These are phyloP conservation scores for Chrysosphaeria jannelii DNA, from an alignment of 2,329 filamentous ascomycete species.

Conservation along the genomic window DNA sequence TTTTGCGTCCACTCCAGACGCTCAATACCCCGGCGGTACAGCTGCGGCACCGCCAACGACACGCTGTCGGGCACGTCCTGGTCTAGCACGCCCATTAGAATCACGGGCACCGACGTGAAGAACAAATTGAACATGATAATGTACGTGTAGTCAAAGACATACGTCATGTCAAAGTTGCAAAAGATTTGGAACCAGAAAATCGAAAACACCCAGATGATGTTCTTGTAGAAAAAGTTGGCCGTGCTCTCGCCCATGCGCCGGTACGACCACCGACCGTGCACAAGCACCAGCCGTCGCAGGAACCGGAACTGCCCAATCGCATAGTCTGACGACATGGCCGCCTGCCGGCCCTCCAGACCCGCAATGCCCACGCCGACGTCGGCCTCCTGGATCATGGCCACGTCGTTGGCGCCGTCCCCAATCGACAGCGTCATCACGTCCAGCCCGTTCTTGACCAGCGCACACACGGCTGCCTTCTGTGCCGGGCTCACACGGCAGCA, in stretches of 20 bases:
- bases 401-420: slow-evolving; percentile 82
- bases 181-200: slow-evolving; percentile 97
- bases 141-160: slow-evolving; percentile 93
- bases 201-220: slow-evolving; percentile 87
- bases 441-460: slow-evolving; percentile 79
- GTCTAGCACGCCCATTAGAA: slow-evolving; percentile 86
- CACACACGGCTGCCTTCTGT: slow-evolving; percentile 90
- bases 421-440: slow-evolving; percentile 91
- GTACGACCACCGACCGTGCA: slow-evolving; percentile 93
- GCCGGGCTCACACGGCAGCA: slow-evolving; percentile 93
- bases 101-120: slow-evolving; percentile 84
- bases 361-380: slow-evolving; percentile 92
- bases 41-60: slow-evolving; percentile 74
- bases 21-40: slow-evolving; percentile 88
- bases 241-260: slow-evolving; percentile 73
- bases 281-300: slow-evolving; percentile 55
- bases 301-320: slow-evolving; percentile 86
- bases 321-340: slow-evolving; percentile 89
- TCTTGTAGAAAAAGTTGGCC: slow-evolving; percentile 99
- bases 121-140: slow-evolving; percentile 89
- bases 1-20: slow-evolving; percentile 81
- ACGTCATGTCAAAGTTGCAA: slow-evolving; percentile 86
- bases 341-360: slow-evolving; percentile 72
- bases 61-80: slow-evolving; percentile 90
- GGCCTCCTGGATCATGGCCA: slow-evolving; percentile 93